Evolutionary conservation across 306 rosid species (phyloP), one percentile per base, ranked within the genome.

Genomic region (Benincasa hispida): DNA sequence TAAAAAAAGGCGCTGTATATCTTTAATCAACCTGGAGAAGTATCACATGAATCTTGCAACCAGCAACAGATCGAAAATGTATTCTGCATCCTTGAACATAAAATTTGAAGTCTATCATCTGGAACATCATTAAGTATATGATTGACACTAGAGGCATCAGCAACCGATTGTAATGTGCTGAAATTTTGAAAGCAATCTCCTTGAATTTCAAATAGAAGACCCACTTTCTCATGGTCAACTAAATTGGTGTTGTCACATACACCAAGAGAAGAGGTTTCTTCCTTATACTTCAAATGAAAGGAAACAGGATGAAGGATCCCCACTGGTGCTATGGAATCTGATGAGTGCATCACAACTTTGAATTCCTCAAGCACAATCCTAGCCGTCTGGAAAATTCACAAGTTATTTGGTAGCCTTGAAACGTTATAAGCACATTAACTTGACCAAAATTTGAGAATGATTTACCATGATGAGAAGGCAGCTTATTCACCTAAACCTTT

Each of bases 261-360:
- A 58, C 78, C 80, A 73, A 82, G 42, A 82, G 81, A 32, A 45
- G 53, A 76, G 72, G 37, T 21, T 41, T 79, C 86, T 63, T 61
- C 86, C 92, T 91, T 94, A 75, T 79, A 86, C 86, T 90, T 93
- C 88, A 91, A 84, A 87, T 92, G 98, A 77, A 94, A 94, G 77
- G 87, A 85, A 84, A 83, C 78, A 8, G 96, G 96, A 73, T 94
- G 97, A 81, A 94, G 95, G 83, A 94, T 79, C 72, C 93, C 98
- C 76, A 88, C 97, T 30, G 97, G 95, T 80, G 97, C 97, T 78
- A 94, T 87, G 78, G 95, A 84, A 86, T 87, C 95, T 45, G 98
- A 79, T 51, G 97, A 94, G 88, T 91, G 95, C 91, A 84, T 83
- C 82, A 91, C 85, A 76, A 91, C 82, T 87, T 92, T 86, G 86